phyloP scores from a whole-genome alignment of 352 stramenopile genomes.

The Phytophthora sansomeana region DNA sequence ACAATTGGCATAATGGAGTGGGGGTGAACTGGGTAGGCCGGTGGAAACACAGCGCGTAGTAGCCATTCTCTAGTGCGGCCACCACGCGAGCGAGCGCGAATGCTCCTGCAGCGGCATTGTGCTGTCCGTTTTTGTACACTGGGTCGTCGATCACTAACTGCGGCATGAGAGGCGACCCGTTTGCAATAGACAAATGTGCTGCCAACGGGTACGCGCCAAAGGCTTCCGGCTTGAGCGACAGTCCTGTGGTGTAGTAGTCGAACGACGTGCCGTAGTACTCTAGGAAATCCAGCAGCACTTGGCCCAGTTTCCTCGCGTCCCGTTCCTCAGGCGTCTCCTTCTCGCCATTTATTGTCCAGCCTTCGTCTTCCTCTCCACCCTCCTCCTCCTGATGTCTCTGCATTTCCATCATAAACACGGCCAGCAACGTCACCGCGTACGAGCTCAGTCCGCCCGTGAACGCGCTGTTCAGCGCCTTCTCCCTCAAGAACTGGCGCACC shows the following conservation, averaged over 20 bases:
- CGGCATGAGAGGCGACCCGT: slow-evolving; percentile 63
- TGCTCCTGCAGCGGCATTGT: slow-evolving; percentile 79
- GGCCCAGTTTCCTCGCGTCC: slow-evolving; percentile 49
- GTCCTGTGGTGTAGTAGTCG: slow-evolving; percentile 76
- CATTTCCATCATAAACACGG: slow-evolving; percentile 82
- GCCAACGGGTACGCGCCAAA: slow-evolving; percentile 84
- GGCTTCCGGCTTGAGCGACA: slow-evolving; percentile 81
- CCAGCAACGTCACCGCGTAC: slow-evolving; percentile 89
- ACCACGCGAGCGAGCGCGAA: slow-evolving; percentile 85
- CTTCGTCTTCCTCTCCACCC: neutral
- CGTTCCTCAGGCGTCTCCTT: slow-evolving; percentile 26
- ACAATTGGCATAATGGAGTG: slow-evolving; percentile 77
- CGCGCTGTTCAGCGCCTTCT: slow-evolving; percentile 90
- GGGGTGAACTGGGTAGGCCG: slow-evolving; percentile 78
- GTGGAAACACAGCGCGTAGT: slow-evolving; percentile 82
- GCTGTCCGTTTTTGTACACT: slow-evolving; percentile 76
- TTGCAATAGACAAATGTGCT: slow-evolving; percentile 47
- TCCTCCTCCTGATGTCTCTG: slow-evolving; percentile 53
- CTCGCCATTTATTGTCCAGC: neutral
- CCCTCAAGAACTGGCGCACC: slow-evolving; percentile 87
- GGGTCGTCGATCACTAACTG: slow-evolving; percentile 88
- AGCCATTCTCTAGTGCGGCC: slow-evolving; percentile 82
- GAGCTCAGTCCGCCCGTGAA: slow-evolving; percentile 91
- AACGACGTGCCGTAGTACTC: slow-evolving; percentile 92
- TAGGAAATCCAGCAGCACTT: slow-evolving; percentile 88